Base-by-base conservation (phyloP, 805 yeast species). In the Candida glaebosa region DNA sequence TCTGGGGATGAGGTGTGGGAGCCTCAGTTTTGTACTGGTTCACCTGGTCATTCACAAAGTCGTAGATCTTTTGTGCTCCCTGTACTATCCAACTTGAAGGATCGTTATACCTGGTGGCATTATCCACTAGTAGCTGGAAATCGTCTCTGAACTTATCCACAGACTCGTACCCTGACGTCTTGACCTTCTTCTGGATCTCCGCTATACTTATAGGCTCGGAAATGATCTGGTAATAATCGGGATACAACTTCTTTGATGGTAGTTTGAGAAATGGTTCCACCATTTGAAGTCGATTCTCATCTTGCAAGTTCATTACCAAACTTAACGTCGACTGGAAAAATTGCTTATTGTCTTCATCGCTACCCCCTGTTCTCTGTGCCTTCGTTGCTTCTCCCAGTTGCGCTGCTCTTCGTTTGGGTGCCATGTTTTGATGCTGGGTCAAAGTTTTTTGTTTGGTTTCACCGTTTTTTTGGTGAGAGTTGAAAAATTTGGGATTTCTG, bases 1-100 rank as follows among this genome's bases (percentile, higher is more conserved):
- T 56, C 41, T 34, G 31, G 35, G 45, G 5, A 28, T 18, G 18
- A 31, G n/a, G 9, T 37, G 3, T 18, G 6, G 26, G 6, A 7
- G 26, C 26, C 26, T 34, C 5, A 12, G 12, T 9, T 18, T n/a
- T 15, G 24, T 57, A 64, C 40, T 71, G 69, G 17, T 63, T 53
- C 2, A 71, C 67, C 50, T 75, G 79, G 20, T 75, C 73, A 37
- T 71, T 63, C 10, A 84, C 87, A 52, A 74, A 78, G 18, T 78
- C 73, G 37, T 68, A 69, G 37, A 87, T 75, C 42, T 67, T 69
- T 12, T 61, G 57, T 2, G 95, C 82, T 57, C 84, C 86, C 34
- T 67, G 68, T 1, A 85, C 91, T 39, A 88, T 82, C 55, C 79
- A 67, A 6, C 72, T 66, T 15, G 58, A 65, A 1, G 72, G 68